Evolutionary conservation across 345 rosid species (phyloP), one percentile per base, ranked within the genome.

Genomic region (Syzygium oleosum): DNA sequence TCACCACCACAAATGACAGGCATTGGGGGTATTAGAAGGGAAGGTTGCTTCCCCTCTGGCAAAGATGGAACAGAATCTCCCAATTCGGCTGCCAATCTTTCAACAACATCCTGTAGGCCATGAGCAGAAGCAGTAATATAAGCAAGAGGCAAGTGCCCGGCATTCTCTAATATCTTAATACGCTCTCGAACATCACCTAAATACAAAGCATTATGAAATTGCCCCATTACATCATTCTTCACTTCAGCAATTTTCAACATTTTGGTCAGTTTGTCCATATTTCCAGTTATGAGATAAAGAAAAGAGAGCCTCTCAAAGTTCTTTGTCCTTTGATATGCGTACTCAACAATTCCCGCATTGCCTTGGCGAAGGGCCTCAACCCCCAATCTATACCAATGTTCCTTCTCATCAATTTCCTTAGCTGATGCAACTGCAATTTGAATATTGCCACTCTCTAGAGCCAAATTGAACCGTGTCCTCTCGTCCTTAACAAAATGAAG

Each of bases 291-390:
- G 84, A 97, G 98, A 92, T 97, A 97, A 5, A 97, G 96, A 87
- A 97, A 97, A 41, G 99, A 97, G 23, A 97, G 85, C 91, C 99
- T 97, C 94, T 97, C 99, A 89, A 97, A 95, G 88, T 97, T 97
- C 92, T 97, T 97, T 51, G 99, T 96, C 94, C 94, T 92, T 94
- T 97, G 99, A 89, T 97, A 97, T 27, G 99, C 98, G 91, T 96
- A 96, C 86, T 97, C 99, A 88, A 95, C 99, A 87, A 97, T 95
- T 78, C 96, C 96, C 7, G 97, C 91, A 91, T 97, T 96, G 84
- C 99, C 99, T 90, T 97, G 99, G 87, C 99, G 98, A 91, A 97
- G 99, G 85, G 99, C 99, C 92, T 97, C 99, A 89, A 97, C 99
- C 54, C 99, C 99, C 84, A 97, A 88, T 86, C 93, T 94, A 65